Conservation (phyloP, 768 basidiomycete genomes). For the Termitomyces sp. region DNA sequence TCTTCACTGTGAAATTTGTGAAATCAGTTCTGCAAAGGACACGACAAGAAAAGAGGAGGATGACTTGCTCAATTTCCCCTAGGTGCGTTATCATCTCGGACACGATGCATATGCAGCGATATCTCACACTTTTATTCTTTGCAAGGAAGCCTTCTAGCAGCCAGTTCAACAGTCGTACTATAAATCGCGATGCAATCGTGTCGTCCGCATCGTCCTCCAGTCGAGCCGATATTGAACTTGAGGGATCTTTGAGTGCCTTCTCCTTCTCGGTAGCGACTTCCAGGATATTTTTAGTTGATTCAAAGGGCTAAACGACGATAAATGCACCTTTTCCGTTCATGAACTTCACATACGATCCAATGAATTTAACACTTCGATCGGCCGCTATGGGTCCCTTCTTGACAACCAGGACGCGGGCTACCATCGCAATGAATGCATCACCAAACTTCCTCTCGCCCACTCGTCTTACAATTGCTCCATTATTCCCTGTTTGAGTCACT, state of each 20-base stretch:
- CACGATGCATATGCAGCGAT: slow-evolving; percentile 76
- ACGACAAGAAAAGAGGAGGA: neutral
- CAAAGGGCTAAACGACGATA: neutral
- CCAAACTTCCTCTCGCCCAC: slow-evolving; percentile 81
- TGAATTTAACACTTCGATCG: slow-evolving; percentile 83
- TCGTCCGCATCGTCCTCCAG: slow-evolving; percentile 54
- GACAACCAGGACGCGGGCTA: slow-evolving; percentile 66
- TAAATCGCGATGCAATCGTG: slow-evolving; percentile 65
- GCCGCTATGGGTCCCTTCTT: slow-evolving; percentile 86
- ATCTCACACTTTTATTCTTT: slow-evolving; percentile 89
- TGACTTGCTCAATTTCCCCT: slow-evolving; percentile 83
- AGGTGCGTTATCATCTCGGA: slow-evolving; percentile 82
- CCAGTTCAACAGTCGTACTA: slow-evolving; percentile 63
- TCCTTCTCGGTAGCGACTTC: slow-evolving; percentile 28
- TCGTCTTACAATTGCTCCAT: slow-evolving; percentile 44
- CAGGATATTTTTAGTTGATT: neutral
- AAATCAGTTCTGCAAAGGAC: neutral
- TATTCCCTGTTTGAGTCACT: slow-evolving; percentile 48
- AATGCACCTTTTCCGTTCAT: slow-evolving; percentile 79
- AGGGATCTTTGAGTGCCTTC: slow-evolving; percentile 23
- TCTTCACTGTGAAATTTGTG: slow-evolving; percentile 62
- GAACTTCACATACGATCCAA: slow-evolving; percentile 79
- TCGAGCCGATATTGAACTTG: slow-evolving; percentile 20
- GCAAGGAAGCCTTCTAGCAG: slow-evolving; percentile 80
- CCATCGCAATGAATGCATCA: slow-evolving; percentile 67